Evolutionary conservation across 768 basidiomycete genomes (phyloP), one percentile per base, ranked within the genome.

Genomic region (Peribolospora kevripleyi): DNA sequence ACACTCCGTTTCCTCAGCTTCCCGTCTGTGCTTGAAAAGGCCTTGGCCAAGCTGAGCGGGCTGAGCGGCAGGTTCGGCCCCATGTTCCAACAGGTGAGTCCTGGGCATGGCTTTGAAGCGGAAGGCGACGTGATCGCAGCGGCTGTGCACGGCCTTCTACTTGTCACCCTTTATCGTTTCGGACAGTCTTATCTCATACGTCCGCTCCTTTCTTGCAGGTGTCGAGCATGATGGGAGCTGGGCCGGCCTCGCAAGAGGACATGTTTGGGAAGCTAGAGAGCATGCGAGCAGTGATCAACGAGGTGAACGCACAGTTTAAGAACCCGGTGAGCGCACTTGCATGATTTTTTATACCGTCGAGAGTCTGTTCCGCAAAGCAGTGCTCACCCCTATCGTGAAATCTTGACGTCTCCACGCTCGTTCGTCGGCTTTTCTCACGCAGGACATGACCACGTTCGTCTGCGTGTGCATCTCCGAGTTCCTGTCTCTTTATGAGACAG

Each of bases 381-480:
- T 25, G 25, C 25, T 25, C 25, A 25, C 14, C 46, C 49, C 52
- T 7, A 45, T 52, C 49, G 9, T 3, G 49, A 42, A n/a, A 37
- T 3, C 40, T 48, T 51, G 38, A 14, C 7, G 46, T 39, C 49
- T 8, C 46, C 13, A 43, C 46, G 56, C 47, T 46, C 45, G 7
- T 47, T 48, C 56, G 39, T 54, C 13, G 10, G 5, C 42, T 40
- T 55, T 53, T 3, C 14, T 3, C 42, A 7, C 51, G 42, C 61
- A 90, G 85, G 93, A 98, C 70, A 91, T 90, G 71, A 98, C 93
- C 8, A 64, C 63, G 11, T 98, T 98, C 64, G 82, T 98, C 62
- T 95, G 93, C 63, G 91, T 97, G 53, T 87, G 87, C 73, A 95
- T 97, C 65, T 93, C 91, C 53, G 91, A 97, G 68, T 97, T 98